Evolutionary conservation across 495 filamentous ascomycete species (phyloP).

Genomic region (Neurospora sp.): DNA sequence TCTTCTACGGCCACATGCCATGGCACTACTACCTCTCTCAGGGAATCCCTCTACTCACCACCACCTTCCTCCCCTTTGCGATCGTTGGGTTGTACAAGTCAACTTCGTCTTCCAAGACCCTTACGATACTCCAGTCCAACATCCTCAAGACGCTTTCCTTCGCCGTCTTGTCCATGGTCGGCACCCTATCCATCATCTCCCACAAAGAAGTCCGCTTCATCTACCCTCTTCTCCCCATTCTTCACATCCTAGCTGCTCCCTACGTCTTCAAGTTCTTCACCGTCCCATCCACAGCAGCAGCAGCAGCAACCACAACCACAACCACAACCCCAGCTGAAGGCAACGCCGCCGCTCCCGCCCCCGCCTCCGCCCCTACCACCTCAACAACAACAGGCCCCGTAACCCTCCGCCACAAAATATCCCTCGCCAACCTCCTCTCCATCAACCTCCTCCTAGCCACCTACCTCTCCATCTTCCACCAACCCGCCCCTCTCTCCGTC

Average conservation of each 20-base stretch:
- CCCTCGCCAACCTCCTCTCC: constrained; percentile 48
- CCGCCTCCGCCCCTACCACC: constrained; percentile 3
- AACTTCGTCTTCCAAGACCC: constrained; percentile 20
- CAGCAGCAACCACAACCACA: constrained; percentile 7
- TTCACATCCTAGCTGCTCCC: constrained; percentile 70
- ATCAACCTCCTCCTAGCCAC: constrained; percentile 60
- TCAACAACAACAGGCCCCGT: constrained; percentile 7
- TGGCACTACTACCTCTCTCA: constrained; percentile 91
- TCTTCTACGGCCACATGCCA: constrained; percentile 87
- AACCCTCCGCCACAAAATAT: constrained; percentile 37
- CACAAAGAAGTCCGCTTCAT: constrained; percentile 99
- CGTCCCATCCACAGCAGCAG: constrained; percentile 14
- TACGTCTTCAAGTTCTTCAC: constrained; percentile 58
- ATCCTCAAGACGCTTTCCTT: constrained; percentile 49
- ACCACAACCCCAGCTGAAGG: constrained; percentile 20
- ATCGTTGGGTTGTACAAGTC: constrained; percentile 52
- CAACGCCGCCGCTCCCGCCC: not conserved
- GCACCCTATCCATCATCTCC: constrained; percentile 63
- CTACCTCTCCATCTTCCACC: constrained; percentile 69
- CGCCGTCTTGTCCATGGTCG: constrained; percentile 49
- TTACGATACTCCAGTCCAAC: constrained; percentile 28
- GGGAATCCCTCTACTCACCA: constrained; percentile 79
- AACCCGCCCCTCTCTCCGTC: constrained; percentile 64
- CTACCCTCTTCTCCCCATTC: constrained; percentile 77
- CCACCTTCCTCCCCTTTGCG: constrained; percentile 70